phyloP scores from a whole-genome alignment of 1,284 basidiomycete species.

The Cerrena zonata region DNA sequence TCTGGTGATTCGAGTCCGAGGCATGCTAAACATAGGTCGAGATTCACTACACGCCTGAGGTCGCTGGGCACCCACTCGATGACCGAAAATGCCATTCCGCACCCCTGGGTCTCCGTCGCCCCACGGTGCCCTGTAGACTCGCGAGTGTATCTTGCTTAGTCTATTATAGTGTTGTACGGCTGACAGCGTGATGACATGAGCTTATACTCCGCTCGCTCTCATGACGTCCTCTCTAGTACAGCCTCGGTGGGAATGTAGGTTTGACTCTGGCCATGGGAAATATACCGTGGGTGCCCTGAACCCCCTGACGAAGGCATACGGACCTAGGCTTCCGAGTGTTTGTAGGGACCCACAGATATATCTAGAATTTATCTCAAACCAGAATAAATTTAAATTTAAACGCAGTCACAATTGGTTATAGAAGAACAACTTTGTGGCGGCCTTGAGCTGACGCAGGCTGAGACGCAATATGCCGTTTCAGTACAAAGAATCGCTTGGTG shows the following conservation, averaged over 20 bases:
- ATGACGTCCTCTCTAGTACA: background rate
- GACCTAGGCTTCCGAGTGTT: background rate
- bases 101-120: background rate
- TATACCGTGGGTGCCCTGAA: constrained; percentile 1
- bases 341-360: too few relatives aligned
- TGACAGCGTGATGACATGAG: background rate
- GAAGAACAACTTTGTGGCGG: too few relatives aligned
- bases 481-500: too few relatives aligned
- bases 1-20: constrained; percentile 10
- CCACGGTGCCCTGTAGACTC: background rate
- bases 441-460: too few relatives aligned
- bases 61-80: constrained; percentile 12
- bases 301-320: background rate
- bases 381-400: too few relatives aligned
- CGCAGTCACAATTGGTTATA: too few relatives aligned
- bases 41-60: background rate
- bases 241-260: constrained; percentile 1
- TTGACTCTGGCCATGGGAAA: background rate
- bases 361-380: too few relatives aligned
- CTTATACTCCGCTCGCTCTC: background rate
- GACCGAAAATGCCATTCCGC: constrained; percentile 2
- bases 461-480: too few relatives aligned
- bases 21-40: constrained; percentile 11
- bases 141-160: background rate
- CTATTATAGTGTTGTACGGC: background rate